Conservation (phyloP, 805 yeast genomes). For the Candida railenensis region DNA sequence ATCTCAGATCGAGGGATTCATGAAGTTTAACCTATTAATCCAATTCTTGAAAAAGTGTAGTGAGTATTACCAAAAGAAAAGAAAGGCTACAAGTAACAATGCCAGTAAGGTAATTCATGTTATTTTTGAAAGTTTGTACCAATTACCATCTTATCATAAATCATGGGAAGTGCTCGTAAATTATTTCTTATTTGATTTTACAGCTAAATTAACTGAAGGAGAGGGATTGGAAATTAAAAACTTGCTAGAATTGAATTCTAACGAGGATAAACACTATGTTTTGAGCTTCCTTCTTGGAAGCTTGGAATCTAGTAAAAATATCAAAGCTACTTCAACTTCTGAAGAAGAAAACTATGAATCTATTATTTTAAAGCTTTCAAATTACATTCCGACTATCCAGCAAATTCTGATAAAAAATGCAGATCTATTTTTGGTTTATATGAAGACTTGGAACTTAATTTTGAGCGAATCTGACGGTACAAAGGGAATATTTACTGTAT, state of each 20-base stretch:
- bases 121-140: slow-evolving; percentile 32
- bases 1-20: not conserved
- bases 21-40: not conserved
- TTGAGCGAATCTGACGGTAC: slow-evolving; percentile 5
- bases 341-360: slow-evolving; percentile 13
- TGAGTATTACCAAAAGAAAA: not conserved
- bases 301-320: slow-evolving; percentile 22
- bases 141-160: slow-evolving; percentile 28
- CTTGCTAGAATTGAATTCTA: slow-evolving; percentile 23
- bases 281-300: slow-evolving; percentile 42
- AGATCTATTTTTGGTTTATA: slow-evolving; percentile 10
- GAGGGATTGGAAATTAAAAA: slow-evolving; percentile 29
- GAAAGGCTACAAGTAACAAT: too few species aligned
- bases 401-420: slow-evolving; percentile 19
- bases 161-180: slow-evolving; percentile 39
- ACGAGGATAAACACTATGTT: slow-evolving; percentile 21
- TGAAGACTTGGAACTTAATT: slow-evolving; percentile 1
- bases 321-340: slow-evolving; percentile 15
- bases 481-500: slow-evolving; percentile 20
- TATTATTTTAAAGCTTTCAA: slow-evolving; percentile 21
- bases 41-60: slow-evolving; percentile 10
- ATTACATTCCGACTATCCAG: slow-evolving; percentile 21
- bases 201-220: slow-evolving; percentile 23
- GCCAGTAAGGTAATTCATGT: slow-evolving; percentile 8
- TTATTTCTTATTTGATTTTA: slow-evolving; percentile 45